Conservation (phyloP, 345 rosid genomes). For the Linum trigynum region DNA sequence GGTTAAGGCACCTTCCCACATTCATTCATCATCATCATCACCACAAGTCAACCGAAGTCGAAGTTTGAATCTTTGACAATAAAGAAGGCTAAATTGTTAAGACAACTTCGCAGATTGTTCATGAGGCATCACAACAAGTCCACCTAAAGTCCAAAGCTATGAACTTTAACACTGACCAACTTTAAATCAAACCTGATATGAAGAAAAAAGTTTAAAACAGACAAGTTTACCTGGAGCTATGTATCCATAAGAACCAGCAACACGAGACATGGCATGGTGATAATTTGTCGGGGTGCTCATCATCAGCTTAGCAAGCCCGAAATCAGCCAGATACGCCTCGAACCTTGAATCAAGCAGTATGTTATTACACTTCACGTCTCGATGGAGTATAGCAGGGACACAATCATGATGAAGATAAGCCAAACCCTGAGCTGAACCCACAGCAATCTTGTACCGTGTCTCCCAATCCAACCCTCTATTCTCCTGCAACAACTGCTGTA, state of each 20-base stretch:
- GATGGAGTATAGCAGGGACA: conserved; percentile 82
- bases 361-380: conserved; percentile 91
- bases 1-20: no score
- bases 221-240: conserved; percentile 77
- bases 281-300: conserved; percentile 55
- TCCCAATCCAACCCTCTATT: conserved; percentile 83
- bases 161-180: no score
- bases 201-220: background rate
- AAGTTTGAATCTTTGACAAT: background rate
- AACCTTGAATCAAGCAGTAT: conserved; percentile 80
- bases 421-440: conserved; percentile 88
- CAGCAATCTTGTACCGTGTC: conserved; percentile 67
- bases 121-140: no score
- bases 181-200: background rate
- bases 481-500: conserved; percentile 83
- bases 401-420: conserved; percentile 96
- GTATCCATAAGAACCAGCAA: conserved; percentile 93
- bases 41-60: no score
- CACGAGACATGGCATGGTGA: background rate
- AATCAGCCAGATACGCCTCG: conserved; percentile 95
- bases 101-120: background rate
- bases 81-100: background rate
- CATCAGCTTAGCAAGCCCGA: conserved; percentile 90
- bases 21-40: no score
- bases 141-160: no score